Percentiles rank a stretch among this genome's conserved stretches.
Conservation (phyloP, 345 rosid genomes). For the Kandelia obovata region DNA sequence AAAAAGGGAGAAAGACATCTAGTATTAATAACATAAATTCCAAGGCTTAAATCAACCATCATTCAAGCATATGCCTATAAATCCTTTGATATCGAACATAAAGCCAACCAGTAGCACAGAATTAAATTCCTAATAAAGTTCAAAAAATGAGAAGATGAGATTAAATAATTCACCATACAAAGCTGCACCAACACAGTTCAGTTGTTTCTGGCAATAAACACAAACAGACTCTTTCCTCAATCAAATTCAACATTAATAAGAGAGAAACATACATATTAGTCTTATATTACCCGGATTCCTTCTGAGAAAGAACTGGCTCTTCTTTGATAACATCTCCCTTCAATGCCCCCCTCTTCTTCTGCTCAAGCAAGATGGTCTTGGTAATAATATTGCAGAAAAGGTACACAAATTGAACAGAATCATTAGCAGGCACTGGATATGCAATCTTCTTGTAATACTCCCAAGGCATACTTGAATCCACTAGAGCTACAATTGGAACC, state of each 20-base stretch:
- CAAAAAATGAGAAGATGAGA: no score
- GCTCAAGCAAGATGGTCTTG: conserved; percentile 71
- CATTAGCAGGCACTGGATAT: conserved; percentile 89
- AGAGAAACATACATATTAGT: not conserved
- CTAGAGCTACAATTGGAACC: conserved; percentile 87
- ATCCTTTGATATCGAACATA: no score
- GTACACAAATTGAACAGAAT: conserved; percentile 89
- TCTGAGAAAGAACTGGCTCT: conserved; percentile 16
- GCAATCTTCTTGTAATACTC: conserved; percentile 68
- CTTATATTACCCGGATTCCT: conserved; percentile 12
- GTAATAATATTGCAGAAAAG: conserved; percentile 93
- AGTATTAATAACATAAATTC: no score
- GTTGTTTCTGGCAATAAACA: not conserved
- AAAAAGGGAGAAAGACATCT: no score
- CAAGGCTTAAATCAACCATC: no score
- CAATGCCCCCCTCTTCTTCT: conserved; percentile 41
- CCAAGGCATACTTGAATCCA: conserved; percentile 80
- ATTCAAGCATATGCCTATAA: no score
- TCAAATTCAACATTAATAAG: not conserved
- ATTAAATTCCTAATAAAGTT: no score
- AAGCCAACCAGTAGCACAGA: no score
- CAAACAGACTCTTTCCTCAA: not conserved
- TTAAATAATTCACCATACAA: no score
- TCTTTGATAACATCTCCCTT: conserved; percentile 22
- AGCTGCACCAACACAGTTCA: no score